phyloP scores from a whole-genome alignment of 2,329 filamentous ascomycete species.

The Diaporthe sp. region DNA sequence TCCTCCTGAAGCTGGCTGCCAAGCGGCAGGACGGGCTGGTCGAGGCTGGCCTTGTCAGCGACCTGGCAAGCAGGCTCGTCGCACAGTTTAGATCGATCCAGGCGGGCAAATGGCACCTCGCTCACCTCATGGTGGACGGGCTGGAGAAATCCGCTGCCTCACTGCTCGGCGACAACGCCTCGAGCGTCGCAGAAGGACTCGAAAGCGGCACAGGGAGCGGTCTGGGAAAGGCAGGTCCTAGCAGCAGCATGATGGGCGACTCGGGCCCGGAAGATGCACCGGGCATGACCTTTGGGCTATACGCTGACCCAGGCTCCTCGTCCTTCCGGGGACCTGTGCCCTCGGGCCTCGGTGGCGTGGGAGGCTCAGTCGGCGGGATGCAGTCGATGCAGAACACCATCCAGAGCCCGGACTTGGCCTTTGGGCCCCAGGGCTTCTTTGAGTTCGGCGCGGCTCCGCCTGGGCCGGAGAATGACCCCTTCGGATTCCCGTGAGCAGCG shows the following conservation, averaged over 20 bases:
- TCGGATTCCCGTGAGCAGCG: not conserved
- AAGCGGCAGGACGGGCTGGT: constrained; percentile 55
- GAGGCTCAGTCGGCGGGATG: constrained; percentile 6
- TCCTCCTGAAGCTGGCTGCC: constrained; percentile 62
- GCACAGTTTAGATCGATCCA: constrained; percentile 55
- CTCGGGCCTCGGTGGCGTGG: constrained; percentile 1
- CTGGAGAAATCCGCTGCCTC: constrained; percentile 50
- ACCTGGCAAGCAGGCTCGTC: constrained; percentile 55
- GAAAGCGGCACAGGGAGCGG: not conserved
- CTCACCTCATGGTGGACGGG: constrained; percentile 60
- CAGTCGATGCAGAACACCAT: constrained; percentile 7
- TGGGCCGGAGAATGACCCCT: not conserved
- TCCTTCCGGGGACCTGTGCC: constrained; percentile 9
- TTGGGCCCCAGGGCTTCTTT: constrained; percentile 25
- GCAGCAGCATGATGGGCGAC: constrained; percentile 7
- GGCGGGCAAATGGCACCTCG: constrained; percentile 60
- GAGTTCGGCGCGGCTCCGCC: constrained; percentile 7
- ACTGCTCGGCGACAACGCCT: not conserved
- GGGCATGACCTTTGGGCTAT: constrained; percentile 6
- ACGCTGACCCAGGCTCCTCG: not conserved
- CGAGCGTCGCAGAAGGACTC: not conserved
- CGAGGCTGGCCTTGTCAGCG: constrained; percentile 52
- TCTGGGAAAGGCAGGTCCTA: not conserved
- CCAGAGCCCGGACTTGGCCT: constrained; percentile 8
- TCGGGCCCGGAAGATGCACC: constrained; percentile 10